phyloP scores from a whole-genome alignment of 768 basidiomycete species.

The Phallus indusiatus region DNA sequence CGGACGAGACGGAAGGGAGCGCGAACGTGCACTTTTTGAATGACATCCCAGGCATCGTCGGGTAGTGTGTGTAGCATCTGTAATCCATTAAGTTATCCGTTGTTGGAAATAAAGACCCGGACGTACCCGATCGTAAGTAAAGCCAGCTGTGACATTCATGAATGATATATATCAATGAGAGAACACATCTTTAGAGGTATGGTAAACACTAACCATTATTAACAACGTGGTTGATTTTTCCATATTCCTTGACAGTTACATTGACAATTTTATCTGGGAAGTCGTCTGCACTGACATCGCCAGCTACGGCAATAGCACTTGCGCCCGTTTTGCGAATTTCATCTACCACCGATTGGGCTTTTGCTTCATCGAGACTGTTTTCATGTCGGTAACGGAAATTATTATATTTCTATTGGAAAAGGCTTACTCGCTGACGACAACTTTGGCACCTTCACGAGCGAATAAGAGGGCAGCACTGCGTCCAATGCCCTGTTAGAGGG shows the following conservation, averaged over 20 bases:
- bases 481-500: slow-evolving; percentile 58
- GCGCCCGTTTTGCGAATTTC: slow-evolving; percentile 71
- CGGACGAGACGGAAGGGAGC: slow-evolving; percentile 81
- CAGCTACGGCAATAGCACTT: slow-evolving; percentile 62
- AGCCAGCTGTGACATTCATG: too few relatives aligned
- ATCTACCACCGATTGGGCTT: slow-evolving; percentile 52
- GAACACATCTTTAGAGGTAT: too few relatives aligned
- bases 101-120: too few relatives aligned
- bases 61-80: slow-evolving; percentile 84
- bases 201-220: slow-evolving; percentile 49
- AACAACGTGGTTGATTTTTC: slow-evolving; percentile 79
- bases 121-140: slow-evolving; percentile 6
- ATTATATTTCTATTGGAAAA: too few relatives aligned
- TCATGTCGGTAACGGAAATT: too few relatives aligned
- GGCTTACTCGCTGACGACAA: slow-evolving; percentile 72
- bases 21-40: slow-evolving; percentile 75
- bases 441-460: slow-evolving; percentile 77
- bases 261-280: slow-evolving; percentile 73
- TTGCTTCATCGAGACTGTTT: slow-evolving; percentile 60
- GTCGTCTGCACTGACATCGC: slow-evolving; percentile 76
- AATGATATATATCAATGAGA: too few relatives aligned
- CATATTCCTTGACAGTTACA: slow-evolving; percentile 71
- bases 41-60: slow-evolving; percentile 74
- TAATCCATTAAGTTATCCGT: too few relatives aligned
- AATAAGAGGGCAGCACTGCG: slow-evolving; percentile 65